phyloP scores from a whole-genome alignment of 2,329 filamentous ascomycete genomes.

The Neofusicoccum kwambonambiense region DNA sequence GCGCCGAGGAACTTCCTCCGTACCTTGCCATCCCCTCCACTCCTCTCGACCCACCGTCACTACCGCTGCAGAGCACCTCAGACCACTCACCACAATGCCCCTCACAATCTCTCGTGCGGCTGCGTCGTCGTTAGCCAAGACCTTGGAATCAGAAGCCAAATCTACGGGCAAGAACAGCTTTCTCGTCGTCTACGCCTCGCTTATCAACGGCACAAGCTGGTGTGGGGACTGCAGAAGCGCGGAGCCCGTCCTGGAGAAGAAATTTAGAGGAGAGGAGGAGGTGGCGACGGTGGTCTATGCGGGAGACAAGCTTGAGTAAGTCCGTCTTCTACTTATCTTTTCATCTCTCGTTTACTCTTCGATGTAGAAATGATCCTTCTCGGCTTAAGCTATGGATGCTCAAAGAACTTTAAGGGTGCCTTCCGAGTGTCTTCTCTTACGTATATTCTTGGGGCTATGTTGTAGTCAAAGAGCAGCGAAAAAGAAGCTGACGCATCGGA shows the following conservation, averaged over 20 bases:
- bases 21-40: too few relatives aligned
- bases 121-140: not conserved
- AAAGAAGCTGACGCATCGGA: not conserved
- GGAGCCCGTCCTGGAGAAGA: not conserved
- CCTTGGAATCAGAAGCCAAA: not conserved
- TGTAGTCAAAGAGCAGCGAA: too few relatives aligned
- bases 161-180: not conserved
- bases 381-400: too few relatives aligned
- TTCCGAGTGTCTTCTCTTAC: not conserved
- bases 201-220: not conserved
- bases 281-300: not conserved
- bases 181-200: conserved; percentile 4
- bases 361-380: too few relatives aligned
- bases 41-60: too few relatives aligned
- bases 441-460: too few relatives aligned
- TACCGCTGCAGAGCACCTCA: too few relatives aligned
- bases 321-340: not conserved
- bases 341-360: too few relatives aligned
- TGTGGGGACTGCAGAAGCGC: not conserved
- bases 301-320: not conserved
- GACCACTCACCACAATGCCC: not conserved
- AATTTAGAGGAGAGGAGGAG: not conserved
- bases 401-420: too few relatives aligned
- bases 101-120: not conserved
- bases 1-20: too few relatives aligned